Conservation (phyloP, 768 basidiomycete genomes). For the Boletus huronensis region DNA sequence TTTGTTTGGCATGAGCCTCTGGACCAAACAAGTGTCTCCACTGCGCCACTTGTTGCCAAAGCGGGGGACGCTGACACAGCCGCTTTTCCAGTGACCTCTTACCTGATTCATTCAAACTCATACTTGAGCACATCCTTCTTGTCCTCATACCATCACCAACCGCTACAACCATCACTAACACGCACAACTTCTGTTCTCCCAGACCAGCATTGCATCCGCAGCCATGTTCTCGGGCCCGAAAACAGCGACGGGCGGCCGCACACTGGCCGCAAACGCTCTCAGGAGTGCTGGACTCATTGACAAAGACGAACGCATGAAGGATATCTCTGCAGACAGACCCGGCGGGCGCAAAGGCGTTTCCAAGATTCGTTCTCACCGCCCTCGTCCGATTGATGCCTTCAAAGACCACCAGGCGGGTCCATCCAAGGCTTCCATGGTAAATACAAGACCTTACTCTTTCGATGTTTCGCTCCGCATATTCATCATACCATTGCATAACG, state of each 20-base stretch:
- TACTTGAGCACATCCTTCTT: conserved; percentile 13
- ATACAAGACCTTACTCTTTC: conserved; percentile 44
- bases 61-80: conserved; percentile 24
- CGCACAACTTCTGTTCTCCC: background rate
- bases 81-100: conserved; percentile 10
- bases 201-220: background rate
- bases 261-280: conserved; percentile 58
- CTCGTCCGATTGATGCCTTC: conserved; percentile 55
- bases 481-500: conserved; percentile 27
- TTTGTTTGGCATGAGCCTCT: conserved; percentile 28
- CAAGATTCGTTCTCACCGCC: conserved; percentile 59
- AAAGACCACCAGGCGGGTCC: conserved; percentile 47
- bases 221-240: conserved; percentile 61
- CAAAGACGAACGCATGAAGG: conserved; percentile 72
- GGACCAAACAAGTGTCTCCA: conserved; percentile 20
- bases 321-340: conserved; percentile 57
- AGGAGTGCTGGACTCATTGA: conserved; percentile 74
- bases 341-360: conserved; percentile 69
- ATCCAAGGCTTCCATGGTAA: conserved; percentile 61
- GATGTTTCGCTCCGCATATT: conserved; percentile 24
- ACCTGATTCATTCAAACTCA: conserved; percentile 18
- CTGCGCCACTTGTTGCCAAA: conserved; percentile 18
- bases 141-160: conserved; percentile 16
- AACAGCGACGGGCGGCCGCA: conserved; percentile 53
- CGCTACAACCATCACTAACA: background rate